A percentile compares a stretch with the other conserved stretches of the same genome.
Evolutionary conservation across 257 asterid species (phyloP).

Genomic region (Cinchona pubescens): DNA sequence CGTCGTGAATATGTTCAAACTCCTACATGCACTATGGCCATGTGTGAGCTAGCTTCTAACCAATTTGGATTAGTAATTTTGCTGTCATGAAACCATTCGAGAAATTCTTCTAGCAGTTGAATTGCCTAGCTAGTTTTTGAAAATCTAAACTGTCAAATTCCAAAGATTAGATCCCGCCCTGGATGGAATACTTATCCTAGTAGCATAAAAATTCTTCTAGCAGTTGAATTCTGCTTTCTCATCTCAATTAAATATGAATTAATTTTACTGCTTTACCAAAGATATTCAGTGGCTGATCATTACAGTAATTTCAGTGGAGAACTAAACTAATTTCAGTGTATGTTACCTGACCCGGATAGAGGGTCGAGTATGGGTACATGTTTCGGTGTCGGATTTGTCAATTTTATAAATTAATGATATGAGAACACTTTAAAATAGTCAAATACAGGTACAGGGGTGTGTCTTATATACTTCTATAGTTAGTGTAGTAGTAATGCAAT

Average conservation of each 20-base stretch:
- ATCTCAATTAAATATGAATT: neutral
- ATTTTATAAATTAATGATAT: too few relatives aligned
- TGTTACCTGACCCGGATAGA: too few relatives aligned
- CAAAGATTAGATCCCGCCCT: neutral
- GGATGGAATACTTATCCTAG: neutral
- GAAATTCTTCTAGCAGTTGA: neutral
- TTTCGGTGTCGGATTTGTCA: too few relatives aligned
- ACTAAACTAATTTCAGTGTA: too few relatives aligned
- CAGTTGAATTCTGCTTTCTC: neutral
- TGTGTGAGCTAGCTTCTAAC: neutral
- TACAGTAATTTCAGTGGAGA: too few relatives aligned
- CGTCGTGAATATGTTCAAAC: conserved; percentile 4
- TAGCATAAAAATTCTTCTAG: too few relatives aligned
- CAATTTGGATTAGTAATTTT: neutral
- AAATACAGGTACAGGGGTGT: too few relatives aligned
- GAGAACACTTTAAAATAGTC: too few relatives aligned
- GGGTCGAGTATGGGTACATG: too few relatives aligned
- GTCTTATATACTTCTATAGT: too few relatives aligned
- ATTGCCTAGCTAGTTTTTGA: neutral
- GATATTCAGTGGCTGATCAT: neutral
- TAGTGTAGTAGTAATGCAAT: too few relatives aligned
- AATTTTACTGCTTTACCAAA: neutral
- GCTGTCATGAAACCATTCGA: neutral
- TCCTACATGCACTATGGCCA: neutral
- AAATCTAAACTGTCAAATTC: neutral